Conservation (phyloP, 768 basidiomycete genomes). For the Phaeotremella skinneri region DNA sequence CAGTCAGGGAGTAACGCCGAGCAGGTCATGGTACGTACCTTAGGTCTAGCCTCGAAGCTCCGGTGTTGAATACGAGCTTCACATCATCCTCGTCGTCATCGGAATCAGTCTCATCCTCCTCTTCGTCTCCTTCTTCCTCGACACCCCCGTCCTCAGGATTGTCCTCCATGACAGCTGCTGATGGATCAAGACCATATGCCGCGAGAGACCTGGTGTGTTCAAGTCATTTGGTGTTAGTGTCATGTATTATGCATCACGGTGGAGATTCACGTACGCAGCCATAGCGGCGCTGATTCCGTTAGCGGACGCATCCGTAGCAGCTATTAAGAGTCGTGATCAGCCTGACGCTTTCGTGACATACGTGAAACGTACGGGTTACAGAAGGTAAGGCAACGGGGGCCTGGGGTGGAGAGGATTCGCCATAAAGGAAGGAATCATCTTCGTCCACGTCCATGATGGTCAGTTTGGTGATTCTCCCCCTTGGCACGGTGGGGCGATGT, state of each 20-base stretch:
- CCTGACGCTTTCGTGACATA: not conserved
- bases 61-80: conserved; percentile 41
- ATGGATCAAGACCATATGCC: conserved; percentile 37
- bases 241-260: not conserved
- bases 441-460: conserved; percentile 57
- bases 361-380: not conserved
- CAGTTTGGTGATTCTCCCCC: not conserved
- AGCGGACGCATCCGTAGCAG: conserved; percentile 56
- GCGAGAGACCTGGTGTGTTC: conserved; percentile 26
- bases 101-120: conserved; percentile 29
- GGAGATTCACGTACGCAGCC: conserved; percentile 23
- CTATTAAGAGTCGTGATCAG: no score
- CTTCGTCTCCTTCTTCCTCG: conserved; percentile 36
- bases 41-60: conserved; percentile 45
- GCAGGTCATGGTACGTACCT: conserved; percentile 30
- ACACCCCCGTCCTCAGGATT: conserved; percentile 37
- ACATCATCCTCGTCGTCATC: conserved; percentile 45
- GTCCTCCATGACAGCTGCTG: conserved; percentile 24
- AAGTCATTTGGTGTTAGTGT: not conserved
- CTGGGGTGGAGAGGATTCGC: conserved; percentile 53
- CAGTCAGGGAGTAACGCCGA: not conserved
- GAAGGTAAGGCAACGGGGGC: conserved; percentile 55
- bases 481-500: not conserved
- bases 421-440: conserved; percentile 78
- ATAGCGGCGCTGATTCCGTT: conserved; percentile 21